Base-by-base conservation (phyloP, 164 flowering plant species). In the Pachysandra terminalis region DNA sequence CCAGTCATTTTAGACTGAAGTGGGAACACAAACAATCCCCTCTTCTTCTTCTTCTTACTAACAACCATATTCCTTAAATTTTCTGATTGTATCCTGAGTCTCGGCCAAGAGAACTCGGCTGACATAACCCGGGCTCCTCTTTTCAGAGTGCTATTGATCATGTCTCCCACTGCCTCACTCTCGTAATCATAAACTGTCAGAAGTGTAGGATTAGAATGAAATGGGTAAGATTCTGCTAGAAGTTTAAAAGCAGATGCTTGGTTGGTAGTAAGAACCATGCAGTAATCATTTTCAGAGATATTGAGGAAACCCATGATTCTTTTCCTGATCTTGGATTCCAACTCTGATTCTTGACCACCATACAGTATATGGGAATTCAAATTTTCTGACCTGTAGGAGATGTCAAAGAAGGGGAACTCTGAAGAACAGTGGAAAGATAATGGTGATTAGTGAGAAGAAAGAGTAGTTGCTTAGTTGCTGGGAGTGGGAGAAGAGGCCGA, bases 21-120 rank as follows among this genome's bases (percentile, higher is more conserved):
- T 9, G 95, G 98, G 62, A 94, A 88, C 26, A 89, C 96, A 68
- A 94, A 91, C 25, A 94, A 72, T 4, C 98, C 98, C 64, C 74
- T 83, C 49, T 78, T 75, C 60, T 73, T 81, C 80, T 82, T 85
- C 69, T 81, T 85, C 60, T 83, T 88, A 27, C 81, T 71, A 16
- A 71, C 74, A 19, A 94, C 61, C 90, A 83, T 82, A 69, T 84
- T 83, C 74, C 73, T 88, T 73, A 94, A 59, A 72, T 88, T 88
- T 17, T 81, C 72, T 0, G 93, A 71, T 25, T 84, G 76, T 61
- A 94, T 79, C 53, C 90, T 87, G 64, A 94, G 75, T 49, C 91
- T 71, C 12, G 98, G 98, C 98, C 97, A 91, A 21, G 87, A 79
- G 72, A 91, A 94, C 72, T 87, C 88, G 0, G 98, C 90, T 21